Evolutionary conservation across 2,329 filamentous ascomycete species (phyloP).

Genomic region (Xylaria polymorpha): DNA sequence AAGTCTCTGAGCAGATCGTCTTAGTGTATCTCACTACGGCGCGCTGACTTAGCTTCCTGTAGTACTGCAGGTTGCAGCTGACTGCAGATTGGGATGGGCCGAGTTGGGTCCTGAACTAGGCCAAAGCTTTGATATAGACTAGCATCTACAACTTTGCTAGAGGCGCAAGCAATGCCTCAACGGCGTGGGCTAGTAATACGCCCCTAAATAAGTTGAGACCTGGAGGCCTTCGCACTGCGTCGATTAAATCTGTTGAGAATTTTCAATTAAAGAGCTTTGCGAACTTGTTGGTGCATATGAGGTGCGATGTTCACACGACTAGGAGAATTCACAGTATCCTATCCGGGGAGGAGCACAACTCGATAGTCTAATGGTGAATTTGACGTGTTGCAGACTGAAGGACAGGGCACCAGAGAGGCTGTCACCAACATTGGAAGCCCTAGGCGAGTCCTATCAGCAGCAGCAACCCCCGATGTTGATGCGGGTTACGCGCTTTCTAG

Average conservation of each 20-base stretch:
- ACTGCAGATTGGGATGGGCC: slow-evolving; percentile 16
- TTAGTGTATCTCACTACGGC: slow-evolving; percentile 16
- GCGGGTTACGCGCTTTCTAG: neutral
- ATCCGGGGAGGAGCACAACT: neutral
- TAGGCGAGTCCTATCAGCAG: neutral
- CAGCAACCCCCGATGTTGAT: neutral
- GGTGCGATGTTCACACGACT: neutral
- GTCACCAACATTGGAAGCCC: neutral
- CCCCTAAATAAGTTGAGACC: neutral
- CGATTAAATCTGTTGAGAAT: neutral
- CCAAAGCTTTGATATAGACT: neutral
- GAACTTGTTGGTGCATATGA: neutral
- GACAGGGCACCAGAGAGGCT: neutral
- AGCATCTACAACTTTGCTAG: slow-evolving; percentile 29
- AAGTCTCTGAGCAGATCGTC: slow-evolving; percentile 34
- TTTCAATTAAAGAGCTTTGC: neutral
- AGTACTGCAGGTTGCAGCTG: neutral
- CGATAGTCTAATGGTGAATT: neutral
- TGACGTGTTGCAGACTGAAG: neutral
- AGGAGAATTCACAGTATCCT: neutral
- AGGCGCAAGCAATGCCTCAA: slow-evolving; percentile 9
- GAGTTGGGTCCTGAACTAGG: slow-evolving; percentile 39
- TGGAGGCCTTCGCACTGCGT: neutral
- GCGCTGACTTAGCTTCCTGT: neutral
- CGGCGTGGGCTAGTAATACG: neutral